Base-by-base conservation (phyloP, 1,284 basidiomycete genomes). In the Boletus semigastroideus region DNA sequence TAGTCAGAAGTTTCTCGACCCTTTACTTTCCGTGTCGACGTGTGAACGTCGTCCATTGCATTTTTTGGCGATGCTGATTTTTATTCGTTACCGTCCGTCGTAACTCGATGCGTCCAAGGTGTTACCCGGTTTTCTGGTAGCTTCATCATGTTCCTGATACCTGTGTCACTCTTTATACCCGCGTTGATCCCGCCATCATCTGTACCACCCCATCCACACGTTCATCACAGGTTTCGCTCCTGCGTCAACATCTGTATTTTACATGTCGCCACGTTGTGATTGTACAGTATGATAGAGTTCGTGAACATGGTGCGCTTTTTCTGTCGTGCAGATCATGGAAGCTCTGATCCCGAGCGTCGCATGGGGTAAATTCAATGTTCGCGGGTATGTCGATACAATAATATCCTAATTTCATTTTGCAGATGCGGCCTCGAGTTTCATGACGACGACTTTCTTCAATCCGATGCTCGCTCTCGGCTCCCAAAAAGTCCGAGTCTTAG, bases 121-220 rank as follows among this genome's bases (percentile, higher is more conserved):
- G 42, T 58, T 53, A 46, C 51, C 54, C 45, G 40, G 42, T 52
- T 53, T 46, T 53, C 52, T 51, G 55, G 52, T 54, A 47, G 51
- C 51, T 46, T 52, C 43, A 28, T 54, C 54, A 14, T 58, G 62
- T 63, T 52, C 63, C 61, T 68, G 59, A 66, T 66, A 66, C 64
- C 64, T 66, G 59, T 67, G 61, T 53, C 63, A 45, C 46, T 46
- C 53, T 49, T 42, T 64, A 66, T 66, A 66, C 64, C 64, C 65
- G 57, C 61, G 45, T 27, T 44, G 20, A 22, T 46, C 52, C 65
- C 55, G 38, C 48, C 59, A 53, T 55, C 65, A 65, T 63, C 28
- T 67, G 64, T 68, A 68, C 48, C 53, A 65, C 64, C 46, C 48
- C 55, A 54, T 47, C 45, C 53, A 54, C 54, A 62, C 53, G 48